These are phyloP conservation scores for Echinosophora koreensis DNA, from an alignment of 306 rosid species.

Conservation along the genomic window DNA sequence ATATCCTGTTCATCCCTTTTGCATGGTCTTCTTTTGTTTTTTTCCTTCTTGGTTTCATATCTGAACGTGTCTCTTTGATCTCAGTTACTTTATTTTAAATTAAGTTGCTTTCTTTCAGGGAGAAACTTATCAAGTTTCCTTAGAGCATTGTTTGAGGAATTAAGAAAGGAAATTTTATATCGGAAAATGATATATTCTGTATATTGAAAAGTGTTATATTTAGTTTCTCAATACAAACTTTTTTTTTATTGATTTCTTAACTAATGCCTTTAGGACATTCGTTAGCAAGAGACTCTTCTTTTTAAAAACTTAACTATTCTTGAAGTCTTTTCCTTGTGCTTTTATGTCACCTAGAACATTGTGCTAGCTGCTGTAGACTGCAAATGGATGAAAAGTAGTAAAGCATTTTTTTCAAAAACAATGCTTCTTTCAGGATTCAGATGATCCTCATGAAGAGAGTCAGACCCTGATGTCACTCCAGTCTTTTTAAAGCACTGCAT, in stretches of 20 bases:
- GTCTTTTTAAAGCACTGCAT: conserved; percentile 30
- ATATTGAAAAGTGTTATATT: no score
- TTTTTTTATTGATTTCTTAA: no score
- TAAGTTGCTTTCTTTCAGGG: conserved; percentile 38
- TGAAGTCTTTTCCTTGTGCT: conserved; percentile 49
- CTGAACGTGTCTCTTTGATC: conserved; percentile 44
- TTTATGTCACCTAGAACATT: conserved; percentile 49
- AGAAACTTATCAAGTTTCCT: no score
- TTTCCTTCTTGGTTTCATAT: background rate
- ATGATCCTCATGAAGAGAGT: conserved; percentile 33
- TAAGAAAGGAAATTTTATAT: no score
- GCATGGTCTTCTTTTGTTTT: conserved; percentile 47
- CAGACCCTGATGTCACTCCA: conserved; percentile 29
- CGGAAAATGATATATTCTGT: no score
- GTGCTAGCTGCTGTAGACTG: conserved; percentile 38
- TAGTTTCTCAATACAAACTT: no score
- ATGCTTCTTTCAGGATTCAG: conserved; percentile 47
- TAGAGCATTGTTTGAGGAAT: no score
- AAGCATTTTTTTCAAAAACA: conserved; percentile 30
- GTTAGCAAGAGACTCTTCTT: no score
- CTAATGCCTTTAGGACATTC: no score
- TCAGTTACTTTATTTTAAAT: conserved; percentile 42
- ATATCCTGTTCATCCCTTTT: conserved; percentile 19
- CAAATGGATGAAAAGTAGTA: conserved; percentile 13
- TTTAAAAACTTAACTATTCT: conserved; percentile 42